Evolutionary conservation across 192 early-diverging fungal species (phyloP).

Genomic region (Phlyctochytrium bullatum): DNA sequence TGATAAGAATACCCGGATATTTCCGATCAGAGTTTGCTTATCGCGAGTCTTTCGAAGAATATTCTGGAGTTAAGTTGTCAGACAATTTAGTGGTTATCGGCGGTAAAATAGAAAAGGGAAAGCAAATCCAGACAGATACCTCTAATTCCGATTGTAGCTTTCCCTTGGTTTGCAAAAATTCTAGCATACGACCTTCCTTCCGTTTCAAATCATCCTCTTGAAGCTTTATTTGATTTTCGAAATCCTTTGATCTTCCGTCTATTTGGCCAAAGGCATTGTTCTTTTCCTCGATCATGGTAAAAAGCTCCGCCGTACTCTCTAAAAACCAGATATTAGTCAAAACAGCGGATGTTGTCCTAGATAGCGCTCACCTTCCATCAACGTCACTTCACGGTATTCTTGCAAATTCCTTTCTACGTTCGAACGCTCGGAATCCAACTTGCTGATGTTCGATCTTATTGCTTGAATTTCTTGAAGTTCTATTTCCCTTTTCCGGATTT

Average conservation of each 20-base stretch:
- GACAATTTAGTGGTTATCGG: too few relatives aligned
- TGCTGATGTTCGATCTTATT: neutral
- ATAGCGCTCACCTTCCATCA: neutral
- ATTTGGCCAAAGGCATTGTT: neutral
- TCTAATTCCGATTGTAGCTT: neutral
- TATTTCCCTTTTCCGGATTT: neutral
- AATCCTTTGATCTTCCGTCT: neutral
- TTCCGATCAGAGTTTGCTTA: too few relatives aligned
- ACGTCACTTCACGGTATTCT: neutral
- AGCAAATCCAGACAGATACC: too few relatives aligned
- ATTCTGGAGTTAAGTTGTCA: too few relatives aligned
- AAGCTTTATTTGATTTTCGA: conserved; percentile 20
- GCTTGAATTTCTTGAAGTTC: neutral
- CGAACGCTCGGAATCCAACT: neutral
- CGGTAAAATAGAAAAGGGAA: too few relatives aligned
- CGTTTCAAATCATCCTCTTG: conserved; percentile 39
- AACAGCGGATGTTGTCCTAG: too few relatives aligned
- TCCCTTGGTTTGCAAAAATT: conserved; percentile 20
- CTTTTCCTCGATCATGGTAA: neutral
- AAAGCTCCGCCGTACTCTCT: neutral
- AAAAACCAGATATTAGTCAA: too few relatives aligned
- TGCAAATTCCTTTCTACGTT: neutral
- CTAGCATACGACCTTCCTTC: conserved; percentile 29
- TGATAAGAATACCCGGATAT: too few relatives aligned
- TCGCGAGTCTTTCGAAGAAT: too few relatives aligned